Evolutionary conservation across 2,329 filamentous ascomycete species (phyloP), one percentile per base, ranked within the genome.

Genomic region (Epichloe brachyelytri): DNA sequence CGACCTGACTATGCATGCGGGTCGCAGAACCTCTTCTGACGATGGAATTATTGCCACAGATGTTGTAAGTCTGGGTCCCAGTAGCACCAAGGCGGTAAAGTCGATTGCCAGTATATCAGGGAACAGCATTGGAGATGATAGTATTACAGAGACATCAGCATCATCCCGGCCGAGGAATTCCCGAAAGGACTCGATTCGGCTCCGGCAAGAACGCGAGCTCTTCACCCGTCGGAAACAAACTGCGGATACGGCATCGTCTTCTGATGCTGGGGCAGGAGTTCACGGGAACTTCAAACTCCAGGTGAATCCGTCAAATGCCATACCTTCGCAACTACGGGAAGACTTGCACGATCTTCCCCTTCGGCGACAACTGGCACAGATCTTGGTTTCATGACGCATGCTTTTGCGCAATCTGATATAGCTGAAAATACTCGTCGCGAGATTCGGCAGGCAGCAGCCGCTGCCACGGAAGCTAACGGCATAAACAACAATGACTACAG

Each of bases 1-100:
- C 33, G 93, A 98, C 65, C 76, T 98, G 40, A 97, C 93, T 0
- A 97, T 98, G 91, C 93, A 98, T 65, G 90, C 89, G 22, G 80
- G 86, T 53, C 74, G 76, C 43, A 78, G 74, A 19, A 71, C 77
- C 6, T 70, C 79, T 3, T 36, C 63, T 26, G 78, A 83, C 36
- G 79, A 83, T 51, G 78, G 77, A 14, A 66, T 71, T 10, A 53
- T 75, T 38, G 63, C 68, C 5, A 61, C 71, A 7, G 83, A 86
- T 56, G 78, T 75, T 3, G 71, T 78, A 2, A 85, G 81, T 56
- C 82, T 88, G 19, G 84, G 87, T 2, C 86, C 88, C 19, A 95
- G 88, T 70, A 95, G 89, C 63, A 86, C 88, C 10, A 80, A 85
- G 53, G 88, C 87, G 7, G 83, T 95, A 57, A 96, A 96, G 68